These are phyloP conservation scores for Colletotrichum sansevieriae DNA, from an alignment of 2,329 filamentous ascomycete species.

Conservation along the genomic window DNA sequence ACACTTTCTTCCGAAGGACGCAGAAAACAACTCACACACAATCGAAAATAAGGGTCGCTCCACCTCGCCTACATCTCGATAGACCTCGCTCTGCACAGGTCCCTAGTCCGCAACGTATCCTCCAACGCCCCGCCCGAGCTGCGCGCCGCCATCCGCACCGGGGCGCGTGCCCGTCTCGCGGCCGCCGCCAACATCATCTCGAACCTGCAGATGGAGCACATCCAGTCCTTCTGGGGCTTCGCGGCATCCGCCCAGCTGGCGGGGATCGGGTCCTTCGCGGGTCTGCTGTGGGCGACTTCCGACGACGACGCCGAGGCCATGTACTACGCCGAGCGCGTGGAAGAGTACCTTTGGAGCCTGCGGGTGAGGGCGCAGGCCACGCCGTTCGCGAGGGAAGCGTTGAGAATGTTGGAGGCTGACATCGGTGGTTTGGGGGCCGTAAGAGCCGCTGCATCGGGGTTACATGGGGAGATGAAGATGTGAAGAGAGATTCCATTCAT, in stretches of 20 bases:
- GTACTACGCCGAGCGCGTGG: conserved; percentile 55
- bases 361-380: conserved; percentile 55
- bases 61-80: conserved; percentile 65
- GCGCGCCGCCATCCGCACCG: conserved; percentile 51
- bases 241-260: conserved; percentile 59
- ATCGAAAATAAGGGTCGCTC: conserved; percentile 56
- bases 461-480: conserved; percentile 36
- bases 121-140: conserved; percentile 48
- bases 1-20: conserved; percentile 24
- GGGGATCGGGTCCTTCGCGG: conserved; percentile 57
- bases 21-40: conserved; percentile 36
- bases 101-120: conserved; percentile 60
- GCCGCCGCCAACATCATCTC: conserved; percentile 56
- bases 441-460: conserved; percentile 13
- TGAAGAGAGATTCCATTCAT: background rate
- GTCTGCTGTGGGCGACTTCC: conserved; percentile 57
- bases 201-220: conserved; percentile 58
- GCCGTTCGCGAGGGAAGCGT: conserved; percentile 55
- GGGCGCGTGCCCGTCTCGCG: conserved; percentile 55
- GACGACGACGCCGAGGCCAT: conserved; percentile 54
- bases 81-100: conserved; percentile 64
- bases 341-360: conserved; percentile 58
- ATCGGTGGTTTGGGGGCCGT: conserved; percentile 40
- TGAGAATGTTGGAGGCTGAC: conserved; percentile 53
- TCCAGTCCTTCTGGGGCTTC: conserved; percentile 61